phyloP scores from a whole-genome alignment of 345 rosid species.

The Lepidium aucheri region DNA sequence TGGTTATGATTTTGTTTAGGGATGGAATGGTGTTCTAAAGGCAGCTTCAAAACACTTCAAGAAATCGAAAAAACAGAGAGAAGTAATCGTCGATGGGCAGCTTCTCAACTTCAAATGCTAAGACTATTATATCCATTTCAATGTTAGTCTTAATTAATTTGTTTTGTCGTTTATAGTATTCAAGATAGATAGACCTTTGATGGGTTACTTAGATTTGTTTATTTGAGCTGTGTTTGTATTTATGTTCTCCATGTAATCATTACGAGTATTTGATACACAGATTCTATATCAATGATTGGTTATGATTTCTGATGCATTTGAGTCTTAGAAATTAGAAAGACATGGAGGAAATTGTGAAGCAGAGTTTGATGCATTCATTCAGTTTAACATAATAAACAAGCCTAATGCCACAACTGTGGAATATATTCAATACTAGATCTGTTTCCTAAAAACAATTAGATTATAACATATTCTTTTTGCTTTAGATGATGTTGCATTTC shows the following conservation, averaged over 20 bases:
- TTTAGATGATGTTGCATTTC: background rate
- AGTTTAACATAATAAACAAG: background rate
- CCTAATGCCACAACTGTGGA: background rate
- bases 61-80: slow-evolving; percentile 56
- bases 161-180: background rate
- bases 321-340: background rate
- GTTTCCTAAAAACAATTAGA: background rate
- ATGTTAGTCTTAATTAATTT: too few relatives aligned
- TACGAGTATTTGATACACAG: background rate
- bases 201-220: background rate
- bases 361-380: background rate
- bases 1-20: slow-evolving; percentile 30
- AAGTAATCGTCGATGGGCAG: slow-evolving; percentile 30
- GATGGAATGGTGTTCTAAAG: slow-evolving; percentile 59
- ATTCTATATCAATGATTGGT: background rate
- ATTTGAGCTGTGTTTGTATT: background rate
- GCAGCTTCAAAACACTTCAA: slow-evolving; percentile 77
- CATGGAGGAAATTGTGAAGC: background rate
- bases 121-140: background rate
- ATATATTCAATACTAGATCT: background rate
- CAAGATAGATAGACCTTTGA: background rate
- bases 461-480: background rate
- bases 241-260: background rate
- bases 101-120: slow-evolving; percentile 37
- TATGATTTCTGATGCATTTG: background rate